Conservation (phyloP, 2,329 filamentous ascomycete species). For the Pseudogymnoascus sp. region DNA sequence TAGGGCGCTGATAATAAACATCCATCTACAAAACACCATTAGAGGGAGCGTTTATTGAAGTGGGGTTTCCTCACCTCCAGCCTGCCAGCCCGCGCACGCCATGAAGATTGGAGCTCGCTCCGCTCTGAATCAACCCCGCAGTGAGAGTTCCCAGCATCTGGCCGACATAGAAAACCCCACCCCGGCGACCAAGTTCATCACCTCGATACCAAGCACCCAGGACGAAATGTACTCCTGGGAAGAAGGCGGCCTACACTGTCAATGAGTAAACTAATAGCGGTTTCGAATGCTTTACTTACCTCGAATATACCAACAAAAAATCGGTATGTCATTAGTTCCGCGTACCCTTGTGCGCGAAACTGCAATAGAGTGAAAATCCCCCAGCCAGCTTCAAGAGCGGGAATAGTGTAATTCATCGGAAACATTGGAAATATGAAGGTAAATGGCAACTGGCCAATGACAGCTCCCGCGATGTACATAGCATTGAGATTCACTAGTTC, state of each 20-base stretch:
- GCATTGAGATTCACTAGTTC: constrained; percentile 34
- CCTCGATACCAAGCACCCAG: constrained; percentile 30
- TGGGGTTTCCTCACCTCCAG: constrained; percentile 24
- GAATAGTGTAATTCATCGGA: constrained; percentile 43
- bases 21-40: constrained; percentile 43
- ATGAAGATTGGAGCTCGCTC: constrained; percentile 16
- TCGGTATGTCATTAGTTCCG: constrained; percentile 43
- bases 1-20: constrained; percentile 45
- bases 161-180: constrained; percentile 21
- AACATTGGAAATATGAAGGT: constrained; percentile 29
- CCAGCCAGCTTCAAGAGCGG: constrained; percentile 45
- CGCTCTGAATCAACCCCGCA: constrained; percentile 20
- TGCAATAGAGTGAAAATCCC: constrained; percentile 49
- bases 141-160: constrained; percentile 22
- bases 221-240: constrained; percentile 30
- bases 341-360: constrained; percentile 40
- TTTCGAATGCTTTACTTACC: constrained; percentile 17
- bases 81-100: constrained; percentile 22
- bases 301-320: constrained; percentile 49
- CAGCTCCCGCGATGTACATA: constrained; percentile 45
- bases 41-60: constrained; percentile 18
- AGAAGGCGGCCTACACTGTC: constrained; percentile 24
- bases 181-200: constrained; percentile 22
- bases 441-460: constrained; percentile 35
- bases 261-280: not conserved